A percentile compares a stretch with the other conserved stretches of the same genome.
Conservation (phyloP, 2,329 filamentous ascomycete genomes). For the Thelonectria discophora region DNA sequence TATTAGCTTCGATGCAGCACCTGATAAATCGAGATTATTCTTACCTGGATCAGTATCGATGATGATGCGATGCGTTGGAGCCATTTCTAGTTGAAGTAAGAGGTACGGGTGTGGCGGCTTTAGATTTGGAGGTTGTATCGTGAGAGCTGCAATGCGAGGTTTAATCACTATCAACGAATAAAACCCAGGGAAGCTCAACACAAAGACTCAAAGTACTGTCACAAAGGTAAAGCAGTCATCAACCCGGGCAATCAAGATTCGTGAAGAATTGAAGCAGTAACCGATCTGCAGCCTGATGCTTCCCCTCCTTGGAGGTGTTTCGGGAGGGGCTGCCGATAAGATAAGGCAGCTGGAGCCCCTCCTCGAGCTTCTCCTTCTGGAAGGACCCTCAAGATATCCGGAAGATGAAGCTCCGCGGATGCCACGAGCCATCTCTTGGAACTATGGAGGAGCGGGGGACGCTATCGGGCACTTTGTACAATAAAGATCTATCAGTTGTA, state of each 20-base stretch:
- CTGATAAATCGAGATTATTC: constrained; percentile 10
- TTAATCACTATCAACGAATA: no score
- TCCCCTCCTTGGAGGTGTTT: constrained; percentile 39
- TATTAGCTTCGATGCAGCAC: constrained; percentile 7
- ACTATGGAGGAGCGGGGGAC: background rate
- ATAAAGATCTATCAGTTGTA: no score
- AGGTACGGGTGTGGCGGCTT: no score
- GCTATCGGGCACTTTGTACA: background rate
- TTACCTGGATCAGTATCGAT: constrained; percentile 93
- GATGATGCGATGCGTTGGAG: constrained; percentile 79
- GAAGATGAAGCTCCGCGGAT: background rate
- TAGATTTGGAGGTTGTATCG: no score
- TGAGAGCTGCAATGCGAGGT: no score
- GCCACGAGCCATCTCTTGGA: background rate
- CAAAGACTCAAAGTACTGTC: no score
- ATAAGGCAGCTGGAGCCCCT: constrained; percentile 30
- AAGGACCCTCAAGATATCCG: background rate
- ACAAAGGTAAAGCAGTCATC: background rate
- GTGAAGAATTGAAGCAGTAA: background rate
- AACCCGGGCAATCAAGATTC: background rate
- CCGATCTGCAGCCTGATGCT: constrained; percentile 13
- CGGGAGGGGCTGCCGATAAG: constrained; percentile 35
- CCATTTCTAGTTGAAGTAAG: constrained; percentile 55
- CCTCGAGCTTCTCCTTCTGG: background rate
- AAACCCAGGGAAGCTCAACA: no score